Base-by-base conservation (phyloP, 441 rosid genomes). In the Codiaeum variegatum region DNA sequence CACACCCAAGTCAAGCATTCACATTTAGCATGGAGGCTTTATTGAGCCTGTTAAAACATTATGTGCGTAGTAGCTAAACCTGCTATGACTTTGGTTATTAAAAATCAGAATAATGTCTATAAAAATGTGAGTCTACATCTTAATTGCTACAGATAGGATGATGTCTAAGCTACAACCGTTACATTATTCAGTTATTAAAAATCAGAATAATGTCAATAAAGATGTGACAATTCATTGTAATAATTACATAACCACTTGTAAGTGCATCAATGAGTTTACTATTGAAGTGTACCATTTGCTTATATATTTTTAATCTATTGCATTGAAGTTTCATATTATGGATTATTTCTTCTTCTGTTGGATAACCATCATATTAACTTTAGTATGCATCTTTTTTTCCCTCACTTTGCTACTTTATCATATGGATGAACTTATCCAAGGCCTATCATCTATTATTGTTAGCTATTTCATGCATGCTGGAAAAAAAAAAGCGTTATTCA, bases 31-130 rank as follows among this genome's bases (percentile, higher is more conserved):
- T 49, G 6, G 59, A 67, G 49, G 56, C 42, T 49, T 8, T 26
- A 21, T 70, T 47, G 6, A 34, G 52, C 51, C 58, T 46, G 21
- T 21, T 60, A 36, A 40, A 28, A 59, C 58, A 24, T 49, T 16
- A 62, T 63, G n/a, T 72, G 47, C 40, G 18, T 54, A 26, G 47
- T 54, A 24, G 34, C 47, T 62, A 42, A 52, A 51, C 34, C 69
- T 24, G 9, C 34, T n/a, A 15, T 65, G 61, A 11, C 26, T 60
- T 36, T 61, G 32, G 60, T 46, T 65, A 5, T 65, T 26, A 2
- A 24, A 29, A 61, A 42, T 12, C 49, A 38, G 49, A 12, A 63
- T 63, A 38, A 10, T 13, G 16, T 44, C 56, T 40, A 55, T 34
- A 34, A 65, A 19, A 61, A 11, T 52, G 21, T 19, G 24, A 0